Percentiles rank a stretch among this genome's conserved stretches.
These are phyloP conservation scores for Westerdykella sp. DNA, from an alignment of 2,329 filamentous ascomycete genomes.

Conservation along the genomic window DNA sequence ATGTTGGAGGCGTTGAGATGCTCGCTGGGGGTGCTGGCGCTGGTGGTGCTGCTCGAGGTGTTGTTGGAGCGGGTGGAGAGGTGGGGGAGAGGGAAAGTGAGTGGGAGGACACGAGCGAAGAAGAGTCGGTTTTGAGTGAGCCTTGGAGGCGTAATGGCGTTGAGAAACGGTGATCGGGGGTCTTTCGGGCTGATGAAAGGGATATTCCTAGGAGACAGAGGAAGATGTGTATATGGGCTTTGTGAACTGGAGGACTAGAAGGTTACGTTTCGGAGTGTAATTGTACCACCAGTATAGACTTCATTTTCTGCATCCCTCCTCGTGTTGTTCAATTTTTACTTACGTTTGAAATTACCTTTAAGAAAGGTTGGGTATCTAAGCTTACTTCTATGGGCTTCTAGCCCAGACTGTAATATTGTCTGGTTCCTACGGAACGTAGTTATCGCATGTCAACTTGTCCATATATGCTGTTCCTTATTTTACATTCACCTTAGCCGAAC, in stretches of 20 bases:
- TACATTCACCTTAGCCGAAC: no score
- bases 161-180: no score
- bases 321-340: constrained; percentile 1
- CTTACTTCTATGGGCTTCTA: no score
- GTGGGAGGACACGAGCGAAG: constrained; percentile 3
- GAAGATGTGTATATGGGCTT: neutral
- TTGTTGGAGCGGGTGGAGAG: neutral
- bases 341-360: neutral
- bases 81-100: neutral
- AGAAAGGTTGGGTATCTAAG: no score
- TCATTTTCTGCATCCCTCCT: constrained; percentile 3
- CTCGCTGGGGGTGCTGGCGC: neutral
- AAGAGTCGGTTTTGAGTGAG: neutral
- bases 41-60: neutral
- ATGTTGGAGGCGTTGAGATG: constrained; percentile 1
- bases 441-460: no score
- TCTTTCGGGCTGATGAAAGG: neutral
- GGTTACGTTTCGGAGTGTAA: constrained; percentile 9
- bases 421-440: no score
- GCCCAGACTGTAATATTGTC: no score
- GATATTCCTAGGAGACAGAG: neutral
- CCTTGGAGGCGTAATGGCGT: neutral
- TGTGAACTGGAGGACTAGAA: neutral
- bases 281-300: constrained; percentile 10
- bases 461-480: no score